Evolutionary conservation across 345 rosid genomes (phyloP).

Genomic region (Triadica sebifera): DNA sequence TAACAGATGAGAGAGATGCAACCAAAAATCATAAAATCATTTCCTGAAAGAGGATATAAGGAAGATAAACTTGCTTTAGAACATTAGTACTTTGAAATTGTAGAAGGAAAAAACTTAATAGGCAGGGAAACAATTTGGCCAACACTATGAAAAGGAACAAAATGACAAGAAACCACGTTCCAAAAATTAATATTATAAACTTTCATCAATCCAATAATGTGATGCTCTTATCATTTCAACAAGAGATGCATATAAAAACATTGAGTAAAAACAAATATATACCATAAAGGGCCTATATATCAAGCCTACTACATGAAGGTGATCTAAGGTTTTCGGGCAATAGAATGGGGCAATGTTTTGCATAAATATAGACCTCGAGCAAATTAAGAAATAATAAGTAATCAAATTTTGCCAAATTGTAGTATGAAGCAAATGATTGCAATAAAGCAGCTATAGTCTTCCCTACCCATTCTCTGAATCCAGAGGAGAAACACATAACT

Average conservation of each 20-base stretch:
- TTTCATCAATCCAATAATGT: background rate
- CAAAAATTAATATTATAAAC: background rate
- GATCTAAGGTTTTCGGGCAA: conserved; percentile 46
- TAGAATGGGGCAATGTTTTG: conserved; percentile 30
- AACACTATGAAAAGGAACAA: background rate
- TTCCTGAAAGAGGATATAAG: too few species aligned
- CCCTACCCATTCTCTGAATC: conserved; percentile 32
- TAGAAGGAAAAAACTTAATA: background rate
- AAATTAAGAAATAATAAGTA: background rate
- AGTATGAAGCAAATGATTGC: background rate
- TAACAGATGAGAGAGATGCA: background rate
- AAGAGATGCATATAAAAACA: background rate
- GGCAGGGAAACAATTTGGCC: background rate
- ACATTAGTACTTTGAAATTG: too few species aligned
- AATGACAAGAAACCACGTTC: background rate
- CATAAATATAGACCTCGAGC: conserved; percentile 28
- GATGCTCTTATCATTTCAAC: background rate
- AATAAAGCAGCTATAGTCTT: conserved; percentile 1
- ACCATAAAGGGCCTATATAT: conserved; percentile 62
- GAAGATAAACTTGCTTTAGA: too few species aligned
- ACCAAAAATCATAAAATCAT: too few species aligned
- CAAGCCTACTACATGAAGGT: conserved; percentile 40
- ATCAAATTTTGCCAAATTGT: background rate
- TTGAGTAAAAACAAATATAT: conserved; percentile 6
- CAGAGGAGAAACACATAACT: conserved; percentile 49